Conservation (phyloP, 768 basidiomycete species). For the Termitomyces sp. region DNA sequence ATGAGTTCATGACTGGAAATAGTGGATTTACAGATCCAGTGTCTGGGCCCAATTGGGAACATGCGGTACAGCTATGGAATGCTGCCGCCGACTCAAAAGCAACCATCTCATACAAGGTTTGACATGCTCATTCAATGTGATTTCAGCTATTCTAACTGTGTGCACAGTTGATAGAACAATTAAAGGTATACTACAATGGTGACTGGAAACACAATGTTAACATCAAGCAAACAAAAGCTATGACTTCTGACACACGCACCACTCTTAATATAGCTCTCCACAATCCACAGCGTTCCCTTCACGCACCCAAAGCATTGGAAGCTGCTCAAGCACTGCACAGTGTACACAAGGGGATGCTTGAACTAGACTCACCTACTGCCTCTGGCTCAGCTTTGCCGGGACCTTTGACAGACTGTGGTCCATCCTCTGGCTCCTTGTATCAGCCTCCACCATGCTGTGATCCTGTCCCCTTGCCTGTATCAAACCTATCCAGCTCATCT, state of each 20-base stretch:
- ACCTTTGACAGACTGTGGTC: not conserved
- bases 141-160: not conserved
- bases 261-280: not conserved
- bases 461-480: not conserved
- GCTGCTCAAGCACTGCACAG: not conserved
- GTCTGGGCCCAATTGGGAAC: too few species aligned
- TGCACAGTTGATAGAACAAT: not conserved
- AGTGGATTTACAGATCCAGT: not conserved
- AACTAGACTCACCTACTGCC: not conserved
- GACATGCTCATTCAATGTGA: not conserved
- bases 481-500: not conserved
- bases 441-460: not conserved
- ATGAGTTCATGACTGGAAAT: not conserved
- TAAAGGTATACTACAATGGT: conserved; percentile 4
- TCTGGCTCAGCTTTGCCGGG: not conserved
- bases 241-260: not conserved
- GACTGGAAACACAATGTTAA: too few species aligned
- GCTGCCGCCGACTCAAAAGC: not conserved
- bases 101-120: not conserved
- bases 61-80: not conserved
- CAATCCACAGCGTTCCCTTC: not conserved
- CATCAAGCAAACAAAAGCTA: not conserved
- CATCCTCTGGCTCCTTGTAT: not conserved
- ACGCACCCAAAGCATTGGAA: not conserved
- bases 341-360: not conserved